Base-by-base conservation (phyloP, 1,284 basidiomycete genomes). In the Sanghuangporus weigelae region DNA sequence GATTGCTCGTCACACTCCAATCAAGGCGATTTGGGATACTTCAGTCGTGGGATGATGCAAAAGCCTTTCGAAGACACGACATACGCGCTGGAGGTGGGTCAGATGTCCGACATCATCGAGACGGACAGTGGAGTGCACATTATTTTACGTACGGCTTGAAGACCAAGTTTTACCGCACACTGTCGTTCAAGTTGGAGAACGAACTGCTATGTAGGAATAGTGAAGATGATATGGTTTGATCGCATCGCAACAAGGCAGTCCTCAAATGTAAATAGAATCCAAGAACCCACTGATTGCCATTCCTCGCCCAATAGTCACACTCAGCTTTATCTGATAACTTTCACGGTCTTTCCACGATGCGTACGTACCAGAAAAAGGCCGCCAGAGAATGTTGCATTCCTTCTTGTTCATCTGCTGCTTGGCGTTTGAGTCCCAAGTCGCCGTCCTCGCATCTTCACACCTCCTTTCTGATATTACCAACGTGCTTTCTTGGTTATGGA, bases 111-210 rank as follows among this genome's bases (percentile, higher is more conserved):
- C 57, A 79, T 98, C 59, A 84, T 98, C 73, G 87, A 87, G 71
- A 92, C 96, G 46, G 96, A 98, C 71, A 96, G 93, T 68, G 97
- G 97, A n/a, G 92, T 97, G 12, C 97, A 99, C 75, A 74, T 98
- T 68, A 93, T 99, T 71, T 78, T 96, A 75, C 84, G 96, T 69
- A 97, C 95, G 55, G 95, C 81, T 10, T 97, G 75, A 79, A 57
- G 44, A 46, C 3, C 40, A 42, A 11, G 40, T 42, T 42, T 11
- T 42, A 42, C 12, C 26, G 26, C 26, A 31, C 26, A 31, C 5
- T 31, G 26, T 31, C 2, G 26, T 31, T 31, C 26, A 31, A 31
- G 26, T 31, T 31, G 26, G 5, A 26, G 23, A 26, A 31, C 3
- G 26, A 31, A 5, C 5, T 31, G 26, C 26, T 31, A 31, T 2